These are phyloP conservation scores for Liriodendron chinense DNA, from an alignment of 164 flowering plant species.

Conservation along the genomic window DNA sequence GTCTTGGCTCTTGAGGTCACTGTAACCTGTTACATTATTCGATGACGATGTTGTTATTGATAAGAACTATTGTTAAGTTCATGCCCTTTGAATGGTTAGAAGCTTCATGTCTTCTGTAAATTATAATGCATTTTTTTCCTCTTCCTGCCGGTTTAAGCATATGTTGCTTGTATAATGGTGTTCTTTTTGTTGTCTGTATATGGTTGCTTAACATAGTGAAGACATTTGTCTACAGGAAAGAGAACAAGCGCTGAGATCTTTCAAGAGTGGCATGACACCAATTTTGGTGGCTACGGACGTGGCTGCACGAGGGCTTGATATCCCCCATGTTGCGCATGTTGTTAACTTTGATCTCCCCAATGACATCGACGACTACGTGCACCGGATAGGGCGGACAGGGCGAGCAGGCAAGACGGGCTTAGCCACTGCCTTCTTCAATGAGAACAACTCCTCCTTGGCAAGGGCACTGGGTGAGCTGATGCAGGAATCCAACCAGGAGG, in stretches of 20 bases:
- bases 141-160: too few relatives aligned
- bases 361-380: slow-evolving; percentile 79
- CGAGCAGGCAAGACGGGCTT: slow-evolving; percentile 65
- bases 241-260: slow-evolving; percentile 64
- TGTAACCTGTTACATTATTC: too few relatives aligned
- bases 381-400: slow-evolving; percentile 72
- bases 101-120: too few relatives aligned
- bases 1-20: too few relatives aligned
- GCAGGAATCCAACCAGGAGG: slow-evolving; percentile 78
- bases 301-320: slow-evolving; percentile 83
- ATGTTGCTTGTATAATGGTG: too few relatives aligned
- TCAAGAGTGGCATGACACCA: slow-evolving; percentile 64
- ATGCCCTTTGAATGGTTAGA: too few relatives aligned
- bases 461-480: slow-evolving; percentile 56
- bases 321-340: slow-evolving; percentile 77
- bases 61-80: too few relatives aligned
- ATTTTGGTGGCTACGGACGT: slow-evolving; percentile 80
- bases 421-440: slow-evolving; percentile 80
- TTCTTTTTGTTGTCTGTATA: background rate
- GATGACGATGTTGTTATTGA: too few relatives aligned
- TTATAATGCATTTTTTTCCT: too few relatives aligned
- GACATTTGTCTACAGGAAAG: slow-evolving; percentile 45
- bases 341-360: slow-evolving; percentile 80
- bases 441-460: slow-evolving; percentile 52
- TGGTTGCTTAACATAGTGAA: background rate